These are phyloP conservation scores for Lenzites betulinus DNA, from an alignment of 768 basidiomycete genomes.

Conservation along the genomic window DNA sequence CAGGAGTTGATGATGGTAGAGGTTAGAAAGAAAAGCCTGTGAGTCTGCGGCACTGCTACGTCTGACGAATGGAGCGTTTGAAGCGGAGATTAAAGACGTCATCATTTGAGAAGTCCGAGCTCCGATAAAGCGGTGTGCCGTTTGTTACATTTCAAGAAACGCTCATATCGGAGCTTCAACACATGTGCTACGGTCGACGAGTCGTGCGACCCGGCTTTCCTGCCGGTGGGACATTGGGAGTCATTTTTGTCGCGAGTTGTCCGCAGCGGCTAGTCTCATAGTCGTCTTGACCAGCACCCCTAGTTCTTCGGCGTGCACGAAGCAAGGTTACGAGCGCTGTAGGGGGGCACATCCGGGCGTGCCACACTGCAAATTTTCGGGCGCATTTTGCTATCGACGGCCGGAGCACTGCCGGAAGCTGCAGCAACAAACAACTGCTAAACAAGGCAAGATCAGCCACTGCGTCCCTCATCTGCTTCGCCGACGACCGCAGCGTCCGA, in stretches of 20 bases:
- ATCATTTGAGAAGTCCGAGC: background rate
- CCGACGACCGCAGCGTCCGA: background rate
- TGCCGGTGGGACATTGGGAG: too few relatives aligned
- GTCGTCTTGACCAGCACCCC: background rate
- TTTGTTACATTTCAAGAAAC: background rate
- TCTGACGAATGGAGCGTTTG: background rate
- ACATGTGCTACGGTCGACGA: background rate
- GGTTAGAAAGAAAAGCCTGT: conserved; percentile 18
- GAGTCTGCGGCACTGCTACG: conserved; percentile 5
- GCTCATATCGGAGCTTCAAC: conserved; percentile 11
- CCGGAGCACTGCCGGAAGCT: too few relatives aligned
- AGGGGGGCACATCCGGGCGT: background rate
- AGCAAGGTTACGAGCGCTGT: background rate
- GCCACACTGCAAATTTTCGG: background rate
- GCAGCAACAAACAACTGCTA: background rate
- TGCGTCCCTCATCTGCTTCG: background rate
- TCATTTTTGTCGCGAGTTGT: background rate
- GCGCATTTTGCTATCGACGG: background rate
- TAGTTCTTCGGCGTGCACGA: background rate
- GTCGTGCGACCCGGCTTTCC: background rate
- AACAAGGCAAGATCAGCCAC: conserved; percentile 14
- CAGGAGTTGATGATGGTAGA: conserved; percentile 60
- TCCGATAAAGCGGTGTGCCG: background rate
- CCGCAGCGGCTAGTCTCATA: background rate
- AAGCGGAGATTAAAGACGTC: background rate